Evolutionary conservation across 176 grass and related monocot species (phyloP), one percentile per base, ranked within the genome.

Genomic region (Phyllostachys edulis): DNA sequence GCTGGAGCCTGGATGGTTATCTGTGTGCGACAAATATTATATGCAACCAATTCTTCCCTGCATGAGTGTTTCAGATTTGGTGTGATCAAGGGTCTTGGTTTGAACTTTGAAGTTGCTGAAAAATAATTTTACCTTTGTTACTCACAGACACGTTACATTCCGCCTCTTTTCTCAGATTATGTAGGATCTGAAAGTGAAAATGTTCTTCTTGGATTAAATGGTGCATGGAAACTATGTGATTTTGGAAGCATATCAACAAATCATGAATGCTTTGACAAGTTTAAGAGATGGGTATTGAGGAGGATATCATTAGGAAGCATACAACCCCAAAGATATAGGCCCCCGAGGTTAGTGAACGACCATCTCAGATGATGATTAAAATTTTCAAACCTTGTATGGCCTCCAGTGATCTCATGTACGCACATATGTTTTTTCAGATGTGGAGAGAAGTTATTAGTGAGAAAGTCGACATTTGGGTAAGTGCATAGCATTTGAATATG

Each of bases 291-390:
- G 94, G 94, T 39, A 86, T 97, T 56, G 94, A 97, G 84, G 94
- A 97, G 88, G 94, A 97, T 85, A 81, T 82, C 81, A 97, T 97
- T 41, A 89, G 94, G 72, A 97, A 94, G 51, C 89, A 97, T 80
- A 97, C 94, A 71, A 97, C 94, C 11, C 94, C 94, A n/a, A n/a
- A n/a, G 18, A 68, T 94, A 97, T 87, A 94, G 94, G 89, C 94
- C 17, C 94, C 94, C 55, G 94, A 97, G 91, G 94, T 97, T 86
- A 87, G 63, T 17, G 14, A 72, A 73, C 11, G 84, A 9, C 9
- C 59, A 2, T 79, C 2, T 14, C 62, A 20, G 13, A 51, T n/a
- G n/a, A n/a, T n/a, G n/a, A n/a, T 54, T 83, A 42, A 36, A 14
- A 49, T 73, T 72, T 41, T 66, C 8, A 65, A 57, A 69, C 40